Conservation (phyloP, 306 rosid genomes). For the Oemleria cerasiformis region DNA sequence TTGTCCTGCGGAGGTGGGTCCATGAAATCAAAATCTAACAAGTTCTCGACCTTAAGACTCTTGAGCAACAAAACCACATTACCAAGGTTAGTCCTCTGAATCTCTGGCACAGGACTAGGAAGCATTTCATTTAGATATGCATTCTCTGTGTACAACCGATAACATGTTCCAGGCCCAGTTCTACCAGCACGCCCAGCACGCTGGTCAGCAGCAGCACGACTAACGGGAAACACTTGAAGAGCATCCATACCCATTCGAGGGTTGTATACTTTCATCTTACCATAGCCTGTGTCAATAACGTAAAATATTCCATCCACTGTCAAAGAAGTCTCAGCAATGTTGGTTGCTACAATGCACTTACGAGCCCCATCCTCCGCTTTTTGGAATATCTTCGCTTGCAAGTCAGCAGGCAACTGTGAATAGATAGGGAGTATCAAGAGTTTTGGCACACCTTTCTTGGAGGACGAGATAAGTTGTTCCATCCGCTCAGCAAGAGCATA, state of each 20-base stretch:
- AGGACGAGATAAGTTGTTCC: conserved; percentile 73
- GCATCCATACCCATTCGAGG: conserved; percentile 99
- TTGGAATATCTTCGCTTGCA: conserved; percentile 95
- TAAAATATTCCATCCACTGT: conserved; percentile 93
- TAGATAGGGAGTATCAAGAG: conserved; percentile 94
- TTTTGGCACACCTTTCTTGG: conserved; percentile 76
- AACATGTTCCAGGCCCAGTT: conserved; percentile 98
- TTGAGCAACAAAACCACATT: conserved; percentile 89
- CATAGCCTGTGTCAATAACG: conserved; percentile 94
- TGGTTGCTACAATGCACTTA: conserved; percentile 94
- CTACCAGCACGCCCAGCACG: conserved; percentile 99
- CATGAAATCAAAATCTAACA: conserved; percentile 97
- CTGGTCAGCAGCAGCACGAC: conserved; percentile 99
- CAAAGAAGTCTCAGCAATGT: conserved; percentile 95
- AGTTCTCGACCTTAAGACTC: conserved; percentile 90
- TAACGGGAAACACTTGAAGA: conserved; percentile 92
- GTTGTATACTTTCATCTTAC: conserved; percentile 97
- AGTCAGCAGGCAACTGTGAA: conserved; percentile 97
- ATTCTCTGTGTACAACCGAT: conserved; percentile 79
- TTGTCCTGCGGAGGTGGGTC: conserved; percentile 99
- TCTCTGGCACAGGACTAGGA: conserved; percentile 93
- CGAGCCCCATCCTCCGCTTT: conserved; percentile 98
- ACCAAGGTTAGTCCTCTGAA: conserved; percentile 95
- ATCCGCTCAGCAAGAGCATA: conserved; percentile 87
- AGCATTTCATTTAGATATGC: conserved; percentile 91